Base-by-base conservation (phyloP, 2,329 filamentous ascomycete species). In the Aspergillus eucalypticola region DNA sequence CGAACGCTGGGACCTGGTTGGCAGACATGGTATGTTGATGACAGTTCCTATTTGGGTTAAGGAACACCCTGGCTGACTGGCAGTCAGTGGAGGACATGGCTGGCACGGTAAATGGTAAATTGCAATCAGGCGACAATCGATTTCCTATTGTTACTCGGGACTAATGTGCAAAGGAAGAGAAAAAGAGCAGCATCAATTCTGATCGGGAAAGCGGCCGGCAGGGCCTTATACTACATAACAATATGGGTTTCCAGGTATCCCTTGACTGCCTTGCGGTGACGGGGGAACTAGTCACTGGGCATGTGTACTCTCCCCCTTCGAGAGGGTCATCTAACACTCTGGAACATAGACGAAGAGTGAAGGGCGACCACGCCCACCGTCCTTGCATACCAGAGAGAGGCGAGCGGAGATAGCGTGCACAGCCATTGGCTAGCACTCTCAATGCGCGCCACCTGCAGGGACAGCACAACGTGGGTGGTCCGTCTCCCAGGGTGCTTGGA, bases 381-480 rank as follows among this genome's bases (percentile, higher is more conserved):
- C 75, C 75, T 76, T 77, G 73, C 75, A 77, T 77, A 70, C 73
- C 73, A 66, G 68, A 67, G 61, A 63, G 63, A 69, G 67, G 66
- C 66, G 63, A 68, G 64, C 67, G 66, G 58, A 56, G 57, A 59
- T 52, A 59, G 54, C 39, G 29, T 56, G 15, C 38, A 32, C 17
- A 27, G 54, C 65, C 60, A 74, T 74, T 74, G 73, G 72, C 48
- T 56, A 62, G 27, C 62, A 59, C 60, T 60, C 56, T 59, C 56
- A 53, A 65, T 60, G 60, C 44, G 59, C 58, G 55, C 64, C 60
- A 66, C 62, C 67, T 69, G 70, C 66, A 69, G 67, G 67, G 57
- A 59, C 64, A 67, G 58, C 63, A 67, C 67, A 74, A 75, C 71
- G 73, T 75, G 71, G 73, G 69, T 60, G 64, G 65, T 59, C 65